These are phyloP conservation scores for Leishmania guyanensis DNA, from an alignment of 208 protist species.

Conservation along the genomic window DNA sequence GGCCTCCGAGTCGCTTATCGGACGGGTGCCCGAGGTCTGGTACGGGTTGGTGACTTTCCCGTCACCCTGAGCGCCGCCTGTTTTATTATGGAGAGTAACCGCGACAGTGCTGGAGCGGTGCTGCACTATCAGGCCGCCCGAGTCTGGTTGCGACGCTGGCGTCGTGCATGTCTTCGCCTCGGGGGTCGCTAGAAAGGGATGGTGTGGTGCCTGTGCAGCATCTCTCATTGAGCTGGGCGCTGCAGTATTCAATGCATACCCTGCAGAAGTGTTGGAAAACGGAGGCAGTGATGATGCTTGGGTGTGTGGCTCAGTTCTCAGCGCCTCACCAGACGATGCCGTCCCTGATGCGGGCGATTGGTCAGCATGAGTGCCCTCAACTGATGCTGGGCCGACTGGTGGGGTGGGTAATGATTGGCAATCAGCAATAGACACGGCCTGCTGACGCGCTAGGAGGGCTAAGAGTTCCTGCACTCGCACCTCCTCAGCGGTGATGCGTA, in stretches of 20 bases:
- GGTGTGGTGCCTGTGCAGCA: background rate
- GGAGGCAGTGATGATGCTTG: background rate
- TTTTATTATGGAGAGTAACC: background rate
- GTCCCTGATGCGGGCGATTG: background rate
- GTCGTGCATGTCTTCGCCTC: background rate
- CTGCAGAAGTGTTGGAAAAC: background rate
- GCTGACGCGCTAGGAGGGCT: slow-evolving; percentile 25
- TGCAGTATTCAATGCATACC: background rate
- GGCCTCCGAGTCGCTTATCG: slow-evolving; percentile 22
- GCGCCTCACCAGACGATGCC: background rate
- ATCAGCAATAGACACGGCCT: slow-evolving; percentile 15
- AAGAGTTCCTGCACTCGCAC: slow-evolving; percentile 33
- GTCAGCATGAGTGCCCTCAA: background rate
- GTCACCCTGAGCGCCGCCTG: background rate
- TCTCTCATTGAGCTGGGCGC: background rate
- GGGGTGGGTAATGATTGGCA: background rate
- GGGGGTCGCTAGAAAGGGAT: background rate
- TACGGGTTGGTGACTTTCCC: background rate
- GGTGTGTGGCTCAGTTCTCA: background rate
- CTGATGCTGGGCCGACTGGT: background rate
- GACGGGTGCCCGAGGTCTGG: background rate
- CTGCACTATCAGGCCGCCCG: slow-evolving; percentile 20
- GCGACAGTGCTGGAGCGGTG: slow-evolving; percentile 5
- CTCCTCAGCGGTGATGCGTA: slow-evolving; percentile 55
- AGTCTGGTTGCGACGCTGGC: background rate